Evolutionary conservation across 192 early-diverging fungal species (phyloP), one percentile per base, ranked within the genome.

Genomic region (Coemansia sp.): DNA sequence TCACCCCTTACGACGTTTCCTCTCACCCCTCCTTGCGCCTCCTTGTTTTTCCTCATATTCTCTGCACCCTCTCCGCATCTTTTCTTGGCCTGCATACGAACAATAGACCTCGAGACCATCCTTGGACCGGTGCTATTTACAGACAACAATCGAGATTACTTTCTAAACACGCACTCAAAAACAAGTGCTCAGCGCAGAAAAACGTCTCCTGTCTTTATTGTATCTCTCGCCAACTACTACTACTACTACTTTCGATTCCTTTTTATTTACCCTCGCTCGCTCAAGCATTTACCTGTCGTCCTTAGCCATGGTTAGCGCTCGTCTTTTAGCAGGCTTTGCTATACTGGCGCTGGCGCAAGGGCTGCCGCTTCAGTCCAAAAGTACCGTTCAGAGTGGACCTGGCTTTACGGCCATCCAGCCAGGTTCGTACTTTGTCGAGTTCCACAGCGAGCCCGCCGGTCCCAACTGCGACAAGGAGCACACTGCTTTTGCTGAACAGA

Each of bases 361-460:
- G 3, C 68, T 77, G 31, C 72, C 76, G 12, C 24, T 73, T 31
- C 70, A 68, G 18, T 10, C 16, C 27, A 63, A 38, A 33, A 63
- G 13, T 31, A 33, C 42, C 51, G 68, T 70, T 22, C 31, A 43
- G 27, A 74, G 24, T 12, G 62, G 40, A 3, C 43, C 44, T 1
- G 75, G 65, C 11, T 46, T 49, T 15, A 47, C 67, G 3, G 66
- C 52, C 12, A 76, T 78, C 71, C 70, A 79, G 67, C 67, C 65
- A 7, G 77, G 82, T 7, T 67, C 78, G 24, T 79, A 76, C 55
- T 77, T 85, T 66, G 44, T 85, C 57, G 82, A 85, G 64, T 79
- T 80, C 41, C 46, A 72, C 55, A 71, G 82, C 72, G 77, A 84
- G 61, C 81, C 81, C 1, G 73, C 78, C 3, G 77, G 74, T 1